phyloP scores from a whole-genome alignment of 768 basidiomycete species.

The Suillus subluteus region DNA sequence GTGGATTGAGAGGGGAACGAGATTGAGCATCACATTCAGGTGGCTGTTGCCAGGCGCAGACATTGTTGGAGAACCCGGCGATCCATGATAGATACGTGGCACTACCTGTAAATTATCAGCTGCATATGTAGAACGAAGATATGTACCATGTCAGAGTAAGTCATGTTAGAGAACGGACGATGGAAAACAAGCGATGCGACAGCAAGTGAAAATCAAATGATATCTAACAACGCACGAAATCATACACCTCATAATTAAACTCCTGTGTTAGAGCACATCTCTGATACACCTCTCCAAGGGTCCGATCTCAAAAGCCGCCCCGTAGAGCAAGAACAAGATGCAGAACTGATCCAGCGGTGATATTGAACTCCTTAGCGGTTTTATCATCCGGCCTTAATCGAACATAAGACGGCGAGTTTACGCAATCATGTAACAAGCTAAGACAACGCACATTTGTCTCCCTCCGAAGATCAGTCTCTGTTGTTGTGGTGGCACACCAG shows the following conservation, averaged over 20 bases:
- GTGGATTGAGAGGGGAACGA: conserved; percentile 55
- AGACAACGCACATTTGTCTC: conserved; percentile 79
- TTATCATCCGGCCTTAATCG: conserved; percentile 86
- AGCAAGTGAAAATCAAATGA: conserved; percentile 27
- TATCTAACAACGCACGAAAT: conserved; percentile 34
- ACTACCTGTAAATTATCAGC: background rate
- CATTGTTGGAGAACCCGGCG: conserved; percentile 54
- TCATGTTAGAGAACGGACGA: background rate
- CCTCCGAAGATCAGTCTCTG: conserved; percentile 93
- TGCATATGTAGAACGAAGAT: background rate
- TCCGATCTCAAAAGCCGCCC: conserved; percentile 65
- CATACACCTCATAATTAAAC: conserved; percentile 21
- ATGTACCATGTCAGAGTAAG: background rate
- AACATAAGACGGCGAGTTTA: conserved; percentile 7
- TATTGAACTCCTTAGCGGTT: conserved; percentile 81
- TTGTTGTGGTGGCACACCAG: conserved; percentile 94
- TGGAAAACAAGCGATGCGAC: conserved; percentile 11
- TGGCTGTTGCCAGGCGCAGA: conserved; percentile 89
- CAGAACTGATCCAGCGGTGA: conserved; percentile 83
- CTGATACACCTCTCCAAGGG: conserved; percentile 8
- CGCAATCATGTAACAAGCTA: background rate
- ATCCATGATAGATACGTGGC: conserved; percentile 11
- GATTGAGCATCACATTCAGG: conserved; percentile 85
- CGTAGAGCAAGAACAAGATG: conserved; percentile 96
- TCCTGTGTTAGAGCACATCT: conserved; percentile 4